Base-by-base conservation (phyloP, 2,329 filamentous ascomycete genomes). In the Setomelanomma holmii region DNA sequence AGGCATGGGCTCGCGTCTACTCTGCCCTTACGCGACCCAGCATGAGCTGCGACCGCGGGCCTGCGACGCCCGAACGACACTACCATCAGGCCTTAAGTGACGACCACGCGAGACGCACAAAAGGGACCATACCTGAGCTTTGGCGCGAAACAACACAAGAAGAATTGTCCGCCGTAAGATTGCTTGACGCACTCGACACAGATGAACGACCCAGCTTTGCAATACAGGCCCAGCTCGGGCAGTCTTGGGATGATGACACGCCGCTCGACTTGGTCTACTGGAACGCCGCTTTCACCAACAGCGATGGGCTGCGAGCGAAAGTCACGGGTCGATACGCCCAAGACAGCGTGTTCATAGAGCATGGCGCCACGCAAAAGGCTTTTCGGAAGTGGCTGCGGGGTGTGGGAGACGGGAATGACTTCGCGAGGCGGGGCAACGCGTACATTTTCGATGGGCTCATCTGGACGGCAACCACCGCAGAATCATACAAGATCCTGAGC, bases 311-410 rank as follows among this genome's bases (percentile, higher is more conserved):
- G 17, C 36, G 66, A 35, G 49, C 40, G 5, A 57, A 54, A 27
- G 49, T 72, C 12, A 53, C 49, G 4, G 66, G 66, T 0, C 54
- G 53, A 16, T 44, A 56, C n/a, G 49, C 61, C 6, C 40, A 49
- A 8, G 46, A 40, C 2, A 46, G 42, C 17, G 23, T 64, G 6
- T 68, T 67, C 19, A 48, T 55, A 1, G 51, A 63, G 19, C 54
- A 52, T 27, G 41, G 49, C 0, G 53, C 53, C n/a, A 41, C 57
- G 10, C 61, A 69, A 14, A 41, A 51, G 6, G 62, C 61, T 19
- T 74, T 72, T 53, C 53, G 58, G 17, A 56, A 58, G 14, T 75
- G 71, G 71, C 46, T 68, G 20, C 45, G 60, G 22, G 58, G 58
- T 1, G 42, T 55, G 2, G 23, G 43, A 0, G 52, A 58, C 16